phyloP scores from a whole-genome alignment of 2,329 filamentous ascomycete species.

The Fusarium protoensiforme region DNA sequence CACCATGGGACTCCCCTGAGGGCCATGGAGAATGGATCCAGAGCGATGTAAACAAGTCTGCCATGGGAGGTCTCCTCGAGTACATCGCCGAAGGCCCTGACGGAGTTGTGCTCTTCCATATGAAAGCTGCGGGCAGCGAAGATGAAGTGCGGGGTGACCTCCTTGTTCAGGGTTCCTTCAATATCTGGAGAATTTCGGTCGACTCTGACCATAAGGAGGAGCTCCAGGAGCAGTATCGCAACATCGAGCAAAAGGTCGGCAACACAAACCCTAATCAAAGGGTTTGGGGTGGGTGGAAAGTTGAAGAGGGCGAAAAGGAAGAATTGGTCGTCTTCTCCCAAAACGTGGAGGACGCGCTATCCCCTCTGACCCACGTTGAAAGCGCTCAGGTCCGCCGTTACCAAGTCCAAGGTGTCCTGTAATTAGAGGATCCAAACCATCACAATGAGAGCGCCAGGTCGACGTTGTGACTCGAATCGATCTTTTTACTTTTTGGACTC shows the following conservation, averaged over 20 bases:
- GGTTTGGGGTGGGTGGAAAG: conserved; percentile 55
- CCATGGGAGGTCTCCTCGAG: conserved; percentile 47
- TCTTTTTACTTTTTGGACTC: conserved; percentile 49
- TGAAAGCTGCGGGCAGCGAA: conserved; percentile 47
- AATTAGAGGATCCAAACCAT: conserved; percentile 20
- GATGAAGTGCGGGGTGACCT: conserved; percentile 40
- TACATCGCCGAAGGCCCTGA: conserved; percentile 48
- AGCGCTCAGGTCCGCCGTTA: conserved; percentile 34
- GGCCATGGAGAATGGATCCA: conserved; percentile 57
- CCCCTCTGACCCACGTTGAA: conserved; percentile 37
- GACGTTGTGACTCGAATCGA: conserved; percentile 48
- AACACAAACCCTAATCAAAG: conserved; percentile 44
- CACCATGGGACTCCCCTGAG: conserved; percentile 56
- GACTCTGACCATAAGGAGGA: conserved; percentile 43
- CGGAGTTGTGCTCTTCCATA: conserved; percentile 54
- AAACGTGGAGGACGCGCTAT: conserved; percentile 48
- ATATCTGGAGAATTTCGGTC: conserved; percentile 50
- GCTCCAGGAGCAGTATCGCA: conserved; percentile 49
- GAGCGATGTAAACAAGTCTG: conserved; percentile 52
- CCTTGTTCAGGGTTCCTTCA: conserved; percentile 44
- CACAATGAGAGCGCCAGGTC: neutral
- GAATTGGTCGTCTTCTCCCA: conserved; percentile 56
- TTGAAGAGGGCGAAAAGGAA: conserved; percentile 51
- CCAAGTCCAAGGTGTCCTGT: conserved; percentile 41
- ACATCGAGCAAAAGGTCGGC: conserved; percentile 46